Evolutionary conservation across 345 rosid genomes (phyloP).

Genomic region (Linum trigynum): DNA sequence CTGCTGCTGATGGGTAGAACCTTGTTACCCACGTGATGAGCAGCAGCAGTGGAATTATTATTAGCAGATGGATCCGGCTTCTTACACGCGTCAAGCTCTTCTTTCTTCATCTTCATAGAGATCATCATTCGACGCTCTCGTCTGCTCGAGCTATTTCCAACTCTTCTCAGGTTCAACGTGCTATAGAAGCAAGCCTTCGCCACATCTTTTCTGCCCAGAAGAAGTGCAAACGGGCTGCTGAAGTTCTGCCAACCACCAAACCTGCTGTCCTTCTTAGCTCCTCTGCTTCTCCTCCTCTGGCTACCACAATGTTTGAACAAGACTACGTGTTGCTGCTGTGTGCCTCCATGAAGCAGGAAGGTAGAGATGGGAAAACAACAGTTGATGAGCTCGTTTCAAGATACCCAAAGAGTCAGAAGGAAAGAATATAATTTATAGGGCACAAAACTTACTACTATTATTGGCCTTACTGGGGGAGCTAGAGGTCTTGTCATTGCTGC

Average conservation of each 20-base stretch:
- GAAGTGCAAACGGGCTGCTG: constrained; percentile 20
- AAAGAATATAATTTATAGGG: neutral
- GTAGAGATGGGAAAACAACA: neutral
- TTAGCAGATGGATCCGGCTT: constrained; percentile 20
- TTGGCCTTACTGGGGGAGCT: constrained; percentile 6
- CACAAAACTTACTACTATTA: constrained; percentile 16
- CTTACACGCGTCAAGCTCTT: constrained; percentile 20
- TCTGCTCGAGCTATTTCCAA: constrained; percentile 11
- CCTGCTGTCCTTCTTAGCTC: neutral
- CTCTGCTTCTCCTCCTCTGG: constrained; percentile 22
- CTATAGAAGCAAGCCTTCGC: constrained; percentile 53
- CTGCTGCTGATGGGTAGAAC: constrained; percentile 38
- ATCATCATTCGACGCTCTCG: constrained; percentile 20
- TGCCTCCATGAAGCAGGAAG: constrained; percentile 13
- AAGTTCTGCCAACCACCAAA: constrained; percentile 16
- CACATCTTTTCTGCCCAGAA: constrained; percentile 44
- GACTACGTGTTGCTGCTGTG: constrained; percentile 19
- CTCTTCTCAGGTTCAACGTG: constrained; percentile 36
- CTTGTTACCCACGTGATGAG: constrained; percentile 31
- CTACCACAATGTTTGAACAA: constrained; percentile 11
- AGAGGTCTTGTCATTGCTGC: neutral
- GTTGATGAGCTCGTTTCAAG: neutral
- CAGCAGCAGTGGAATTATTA: neutral
- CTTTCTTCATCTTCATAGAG: constrained; percentile 41
- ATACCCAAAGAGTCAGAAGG: neutral